Base-by-base conservation (phyloP, 768 basidiomycete genomes). In the Russula lepida region DNA sequence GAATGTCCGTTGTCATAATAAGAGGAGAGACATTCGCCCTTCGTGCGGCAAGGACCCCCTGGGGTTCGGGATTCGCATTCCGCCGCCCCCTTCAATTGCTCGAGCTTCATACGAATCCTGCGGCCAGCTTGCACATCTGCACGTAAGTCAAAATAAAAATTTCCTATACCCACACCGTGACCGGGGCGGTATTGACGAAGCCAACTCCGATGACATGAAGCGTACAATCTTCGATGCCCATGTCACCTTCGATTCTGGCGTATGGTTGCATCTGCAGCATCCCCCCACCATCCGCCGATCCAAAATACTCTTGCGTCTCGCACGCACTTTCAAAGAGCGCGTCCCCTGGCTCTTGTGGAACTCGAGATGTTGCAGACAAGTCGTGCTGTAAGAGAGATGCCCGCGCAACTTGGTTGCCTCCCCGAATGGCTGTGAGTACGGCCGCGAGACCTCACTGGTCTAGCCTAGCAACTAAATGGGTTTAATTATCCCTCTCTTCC, bases 401-500 rank as follows among this genome's bases (percentile, higher is more conserved):
- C 77, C 21, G 83, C 83, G 0, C 92, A 94, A 71, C 77, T 94
- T 3, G 75, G 79, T 1, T 78, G 92, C 39, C 76, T 93, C 37
- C 89, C 90, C 6, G 89, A 93, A 71, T 94, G 92, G 92, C 77
- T 92, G 88, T 91, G 66, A 71, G 86, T 75, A 2, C 6, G n/a
- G n/a, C n/a, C n/a, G n/a, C 6, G 2, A 19, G 15, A 6, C 39
- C 39, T 12, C 12, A 12, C 9, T 13, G 12, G 12, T 13, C 35
- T 35, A n/a, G n/a, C n/a, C 8, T 13, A 9, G n/a, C 39, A 41
- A 41, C n/a, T 43, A n/a, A 43, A 43, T n/a, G 9, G 4, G 46
- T 4, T n/a, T n/a, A n/a, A n/a, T n/a, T 11, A 5, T 3, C 19
- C n/a, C 4, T 17, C n/a, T n/a, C n/a, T n/a, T n/a, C n/a, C n/a